Evolutionary conservation across 305 asterid genomes (phyloP).

Genomic region (Solanum chacoense): DNA sequence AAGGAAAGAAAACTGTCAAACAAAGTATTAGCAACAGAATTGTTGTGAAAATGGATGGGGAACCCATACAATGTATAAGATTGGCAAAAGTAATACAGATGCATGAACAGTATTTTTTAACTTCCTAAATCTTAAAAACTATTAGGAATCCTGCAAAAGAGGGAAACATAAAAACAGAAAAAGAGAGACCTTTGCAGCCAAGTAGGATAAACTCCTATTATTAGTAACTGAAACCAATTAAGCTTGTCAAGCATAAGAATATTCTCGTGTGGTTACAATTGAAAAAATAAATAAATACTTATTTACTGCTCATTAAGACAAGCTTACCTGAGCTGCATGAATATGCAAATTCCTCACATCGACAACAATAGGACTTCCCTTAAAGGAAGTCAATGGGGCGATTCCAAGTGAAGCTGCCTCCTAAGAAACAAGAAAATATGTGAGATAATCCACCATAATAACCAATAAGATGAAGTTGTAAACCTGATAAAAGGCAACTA

Average conservation of each 20-base stretch:
- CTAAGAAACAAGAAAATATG: constrained; percentile 27
- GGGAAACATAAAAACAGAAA: background rate
- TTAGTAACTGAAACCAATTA: background rate
- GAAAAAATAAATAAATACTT: background rate
- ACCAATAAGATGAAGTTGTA: constrained; percentile 5
- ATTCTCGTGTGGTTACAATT: background rate
- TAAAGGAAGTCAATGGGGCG: constrained; percentile 50
- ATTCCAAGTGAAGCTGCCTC: constrained; percentile 92
- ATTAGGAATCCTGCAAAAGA: background rate
- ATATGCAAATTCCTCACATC: constrained; percentile 52
- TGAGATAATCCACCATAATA: constrained; percentile 10
- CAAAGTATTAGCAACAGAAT: background rate
- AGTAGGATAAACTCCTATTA: background rate
- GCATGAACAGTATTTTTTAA: background rate
- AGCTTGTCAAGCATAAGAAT: background rate
- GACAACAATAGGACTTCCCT: constrained; percentile 60
- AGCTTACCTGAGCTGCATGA: constrained; percentile 68
- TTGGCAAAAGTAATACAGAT: too few relatives aligned
- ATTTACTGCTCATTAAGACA: background rate
- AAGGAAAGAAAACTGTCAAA: background rate
- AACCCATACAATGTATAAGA: too few relatives aligned
- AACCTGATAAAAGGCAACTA: background rate
- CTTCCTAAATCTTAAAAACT: background rate
- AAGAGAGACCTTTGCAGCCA: background rate
- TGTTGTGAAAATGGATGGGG: background rate